Conservation (phyloP, 2,329 filamentous ascomycete species). For the Cytospora piceicola region DNA sequence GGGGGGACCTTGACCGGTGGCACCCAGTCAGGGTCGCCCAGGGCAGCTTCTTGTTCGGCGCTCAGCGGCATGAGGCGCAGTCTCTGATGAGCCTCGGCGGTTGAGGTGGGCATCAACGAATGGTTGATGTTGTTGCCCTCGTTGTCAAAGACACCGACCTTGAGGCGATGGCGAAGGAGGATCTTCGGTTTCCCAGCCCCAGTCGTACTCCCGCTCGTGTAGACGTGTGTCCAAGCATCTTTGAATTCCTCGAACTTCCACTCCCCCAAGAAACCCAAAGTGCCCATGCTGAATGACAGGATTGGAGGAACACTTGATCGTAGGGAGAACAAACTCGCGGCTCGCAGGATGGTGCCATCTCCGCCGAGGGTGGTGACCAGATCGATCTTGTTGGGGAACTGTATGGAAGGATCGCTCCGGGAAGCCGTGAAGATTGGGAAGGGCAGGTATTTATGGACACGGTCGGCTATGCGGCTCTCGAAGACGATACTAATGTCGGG, state of each 20-base stretch:
- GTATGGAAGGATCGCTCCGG: constrained; percentile 47
- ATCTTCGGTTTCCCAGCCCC: constrained; percentile 70
- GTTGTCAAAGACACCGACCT: constrained; percentile 80
- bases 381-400: constrained; percentile 80
- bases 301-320: constrained; percentile 84
- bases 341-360: constrained; percentile 87
- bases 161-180: constrained; percentile 82
- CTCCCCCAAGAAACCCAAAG: constrained; percentile 90
- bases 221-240: constrained; percentile 87
- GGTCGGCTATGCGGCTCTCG: constrained; percentile 73
- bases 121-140: constrained; percentile 64
- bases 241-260: constrained; percentile 97
- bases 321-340: constrained; percentile 83
- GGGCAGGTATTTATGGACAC: constrained; percentile 70
- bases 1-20: constrained; percentile 38
- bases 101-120: constrained; percentile 52
- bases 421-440: constrained; percentile 73
- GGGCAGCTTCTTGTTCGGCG: constrained; percentile 29
- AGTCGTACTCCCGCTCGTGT: constrained; percentile 68
- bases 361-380: constrained; percentile 89
- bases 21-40: constrained; percentile 26
- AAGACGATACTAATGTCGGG: constrained; percentile 80
- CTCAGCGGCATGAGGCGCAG: constrained; percentile 37
- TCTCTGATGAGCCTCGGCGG: constrained; percentile 47
- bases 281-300: constrained; percentile 95